Evolutionary conservation across 73 alveolate genomes (phyloP), one percentile per base, ranked within the genome.

Genomic region (Paramecium primaurelia): DNA sequence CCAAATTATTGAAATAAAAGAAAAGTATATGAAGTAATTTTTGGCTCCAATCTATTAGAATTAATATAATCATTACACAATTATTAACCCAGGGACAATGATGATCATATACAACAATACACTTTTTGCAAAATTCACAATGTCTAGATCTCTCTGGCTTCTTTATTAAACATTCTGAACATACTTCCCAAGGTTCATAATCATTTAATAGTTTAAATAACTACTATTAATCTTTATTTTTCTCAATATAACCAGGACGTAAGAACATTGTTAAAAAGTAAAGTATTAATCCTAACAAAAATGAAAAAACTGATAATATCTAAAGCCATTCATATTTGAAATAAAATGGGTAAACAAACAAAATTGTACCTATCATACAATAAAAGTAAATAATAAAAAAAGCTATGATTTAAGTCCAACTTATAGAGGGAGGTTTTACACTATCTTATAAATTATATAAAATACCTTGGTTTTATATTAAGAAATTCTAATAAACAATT

Each of bases 81-180:
- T 88, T 95, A 86, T 94, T 94, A 2, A 95, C 93, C 98, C 98
- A 95, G 2, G 98, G 98, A 36, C 98, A 95, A 86, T 95, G 98
- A 60, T 95, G 98, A 77, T 95, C 98, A 42, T 87, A 87, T 0
- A 77, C 86, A 18, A 77, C 88, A 6, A 87, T 86, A 54, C 93
- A 87, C n/a, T 42, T 30, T 36, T 87, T 87, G 14, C 93, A 87
- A 69, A 60, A 40, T 38, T 64, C 86, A 87, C 93, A 87, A 44
- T 87, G 93, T 42, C 73, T 59, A 12, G 93, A 59, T 64, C 93
- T 87, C 38, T 75, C 38, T 12, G 88, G 88, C 18, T 75, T 75
- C 7, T 75, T 37, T 36, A 37, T 34, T 34, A 34, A 8, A 20
- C 88, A 75, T 75, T 75, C 88, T 37, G 37, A n/a, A 75, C 88